A percentile compares a stretch with the other conserved stretches of the same genome.
Evolutionary conservation across 768 basidiomycete genomes (phyloP).

Genomic region (Hirschioporus abietinus): DNA sequence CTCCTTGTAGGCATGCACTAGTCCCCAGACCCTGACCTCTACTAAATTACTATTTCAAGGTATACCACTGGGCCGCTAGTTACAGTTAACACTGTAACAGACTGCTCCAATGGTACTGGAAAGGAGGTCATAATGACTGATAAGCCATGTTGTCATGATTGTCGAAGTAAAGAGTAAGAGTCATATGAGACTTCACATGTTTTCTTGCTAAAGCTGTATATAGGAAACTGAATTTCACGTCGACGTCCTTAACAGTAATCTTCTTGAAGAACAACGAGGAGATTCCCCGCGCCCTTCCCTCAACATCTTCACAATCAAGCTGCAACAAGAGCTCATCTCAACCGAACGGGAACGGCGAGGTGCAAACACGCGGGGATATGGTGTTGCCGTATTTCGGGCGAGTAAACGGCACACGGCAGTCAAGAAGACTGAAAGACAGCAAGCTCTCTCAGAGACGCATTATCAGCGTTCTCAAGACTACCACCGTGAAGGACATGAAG

Average conservation of each 20-base stretch:
- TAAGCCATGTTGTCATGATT: slow-evolving; percentile 52
- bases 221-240: not conserved
- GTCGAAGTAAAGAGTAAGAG: slow-evolving; percentile 52
- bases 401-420: slow-evolving; percentile 49
- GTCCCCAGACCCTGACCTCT: not conserved
- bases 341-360: slow-evolving; percentile 24
- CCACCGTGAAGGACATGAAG: slow-evolving; percentile 76
- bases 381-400: slow-evolving; percentile 20
- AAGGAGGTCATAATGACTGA: slow-evolving; percentile 38
- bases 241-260: not conserved
- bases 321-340: slow-evolving; percentile 35
- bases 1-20: not conserved
- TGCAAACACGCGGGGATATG: slow-evolving; percentile 22
- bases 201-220: not conserved
- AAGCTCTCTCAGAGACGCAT: slow-evolving; percentile 44
- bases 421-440: slow-evolving; percentile 57
- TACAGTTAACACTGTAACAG: slow-evolving; percentile 30
- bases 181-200: not conserved
- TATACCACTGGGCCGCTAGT: slow-evolving; percentile 56
- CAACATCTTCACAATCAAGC: slow-evolving; percentile 34
- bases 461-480: slow-evolving; percentile 55
- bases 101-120: slow-evolving; percentile 24
- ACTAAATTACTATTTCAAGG: slow-evolving; percentile 28
- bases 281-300: slow-evolving; percentile 11
- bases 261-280: not conserved